Evolutionary conservation across 1,284 basidiomycete species (phyloP).

Genomic region (Apiotrichum akiyoshidainum): DNA sequence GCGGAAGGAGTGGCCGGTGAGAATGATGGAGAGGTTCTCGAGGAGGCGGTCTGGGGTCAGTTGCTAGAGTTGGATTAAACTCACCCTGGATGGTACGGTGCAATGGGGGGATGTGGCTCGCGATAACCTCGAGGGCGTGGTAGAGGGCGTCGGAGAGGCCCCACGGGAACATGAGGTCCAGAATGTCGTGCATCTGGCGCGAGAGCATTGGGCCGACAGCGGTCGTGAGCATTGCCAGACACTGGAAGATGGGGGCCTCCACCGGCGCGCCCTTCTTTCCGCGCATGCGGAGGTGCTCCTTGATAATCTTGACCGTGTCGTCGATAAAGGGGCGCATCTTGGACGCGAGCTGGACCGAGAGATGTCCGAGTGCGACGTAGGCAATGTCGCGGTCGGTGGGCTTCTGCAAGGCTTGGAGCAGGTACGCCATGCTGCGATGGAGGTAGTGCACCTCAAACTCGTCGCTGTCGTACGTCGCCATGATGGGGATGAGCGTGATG

Average conservation of each 20-base stretch:
- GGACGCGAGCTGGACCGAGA: slow-evolving; percentile 83
- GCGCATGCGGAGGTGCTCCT: slow-evolving; percentile 76
- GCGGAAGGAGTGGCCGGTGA: slow-evolving; percentile 79
- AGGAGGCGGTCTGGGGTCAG: slow-evolving; percentile 68
- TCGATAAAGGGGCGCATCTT: slow-evolving; percentile 97
- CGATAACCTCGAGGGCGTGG: slow-evolving; percentile 81
- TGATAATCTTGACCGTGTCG: slow-evolving; percentile 84
- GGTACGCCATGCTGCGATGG: slow-evolving; percentile 86
- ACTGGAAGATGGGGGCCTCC: slow-evolving; percentile 96
- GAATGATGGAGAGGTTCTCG: slow-evolving; percentile 72
- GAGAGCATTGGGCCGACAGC: slow-evolving; percentile 96
- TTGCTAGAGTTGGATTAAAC: slow-evolving; percentile 9
- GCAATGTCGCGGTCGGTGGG: slow-evolving; percentile 86
- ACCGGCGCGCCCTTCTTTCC: slow-evolving; percentile 90
- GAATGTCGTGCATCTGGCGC: slow-evolving; percentile 89
- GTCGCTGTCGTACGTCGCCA: slow-evolving; percentile 90
- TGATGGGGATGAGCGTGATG: slow-evolving; percentile 85
- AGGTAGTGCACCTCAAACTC: slow-evolving; percentile 85
- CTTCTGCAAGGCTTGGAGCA: slow-evolving; percentile 82
- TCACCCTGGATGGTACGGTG: slow-evolving; percentile 87
- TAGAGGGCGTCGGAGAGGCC: slow-evolving; percentile 87
- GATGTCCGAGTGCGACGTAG: slow-evolving; percentile 94
- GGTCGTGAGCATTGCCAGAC: slow-evolving; percentile 90
- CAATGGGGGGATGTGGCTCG: slow-evolving; percentile 83
- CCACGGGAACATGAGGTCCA: slow-evolving; percentile 95